Conservation (phyloP, 495 filamentous ascomycete species). For the Aspergillus bridgeri region DNA sequence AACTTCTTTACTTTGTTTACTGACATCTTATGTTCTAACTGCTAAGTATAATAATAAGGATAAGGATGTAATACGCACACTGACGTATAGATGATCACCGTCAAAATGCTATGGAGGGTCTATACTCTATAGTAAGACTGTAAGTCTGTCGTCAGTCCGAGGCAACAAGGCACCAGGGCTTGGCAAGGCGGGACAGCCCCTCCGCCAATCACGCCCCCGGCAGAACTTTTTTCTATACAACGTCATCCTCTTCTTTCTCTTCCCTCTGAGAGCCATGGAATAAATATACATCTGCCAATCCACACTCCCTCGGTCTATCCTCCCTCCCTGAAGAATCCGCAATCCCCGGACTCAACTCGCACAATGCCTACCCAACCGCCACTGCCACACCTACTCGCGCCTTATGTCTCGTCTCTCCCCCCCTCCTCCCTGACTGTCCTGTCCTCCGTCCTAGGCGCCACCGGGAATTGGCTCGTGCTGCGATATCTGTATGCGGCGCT, state of each 20-base stretch:
- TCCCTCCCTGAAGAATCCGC: not conserved
- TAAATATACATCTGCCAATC: too few relatives aligned
- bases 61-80: too few relatives aligned
- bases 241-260: slow-evolving; percentile 20
- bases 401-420: slow-evolving; percentile 52
- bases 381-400: slow-evolving; percentile 65
- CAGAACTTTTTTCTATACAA: slow-evolving; percentile 34
- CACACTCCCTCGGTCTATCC: not conserved
- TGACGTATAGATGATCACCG: too few relatives aligned
- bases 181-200: slow-evolving; percentile 11
- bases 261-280: too few relatives aligned
- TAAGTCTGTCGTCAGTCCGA: too few relatives aligned
- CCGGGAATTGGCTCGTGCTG: slow-evolving; percentile 70
- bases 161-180: slow-evolving; percentile 1
- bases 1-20: too few relatives aligned
- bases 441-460: slow-evolving; percentile 67
- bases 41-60: too few relatives aligned
- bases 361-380: slow-evolving; percentile 48
- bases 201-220: slow-evolving; percentile 29
- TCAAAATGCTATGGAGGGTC: too few relatives aligned
- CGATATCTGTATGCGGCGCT: slow-evolving; percentile 61
- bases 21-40: too few relatives aligned
- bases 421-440: slow-evolving; percentile 63
- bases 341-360: not conserved
- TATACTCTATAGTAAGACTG: too few relatives aligned